Percentiles rank a stretch among this genome's conserved stretches.
Evolutionary conservation across 805 yeast species (phyloP).

Genomic region (Wickerhamiella parazyma): DNA sequence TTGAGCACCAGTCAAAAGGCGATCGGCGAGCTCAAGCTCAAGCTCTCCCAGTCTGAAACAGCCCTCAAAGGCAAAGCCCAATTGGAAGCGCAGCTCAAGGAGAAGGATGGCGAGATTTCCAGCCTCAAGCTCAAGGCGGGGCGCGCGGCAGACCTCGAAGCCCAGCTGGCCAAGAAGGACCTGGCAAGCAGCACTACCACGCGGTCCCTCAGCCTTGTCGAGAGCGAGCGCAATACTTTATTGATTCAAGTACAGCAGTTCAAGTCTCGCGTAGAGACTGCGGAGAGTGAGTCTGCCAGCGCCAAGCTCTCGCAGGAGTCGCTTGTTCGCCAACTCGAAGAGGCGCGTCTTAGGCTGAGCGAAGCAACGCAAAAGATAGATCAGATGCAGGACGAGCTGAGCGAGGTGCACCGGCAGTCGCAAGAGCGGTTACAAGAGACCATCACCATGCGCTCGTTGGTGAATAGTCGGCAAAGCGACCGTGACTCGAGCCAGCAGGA

Average conservation of each 20-base stretch:
- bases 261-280: constrained; percentile 9
- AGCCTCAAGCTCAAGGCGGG: too few relatives aligned
- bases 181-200: not conserved
- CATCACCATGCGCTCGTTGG: constrained; percentile 50
- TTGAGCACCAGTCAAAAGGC: constrained; percentile 11
- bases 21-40: not conserved
- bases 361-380: constrained; percentile 53
- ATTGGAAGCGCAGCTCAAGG: not conserved
- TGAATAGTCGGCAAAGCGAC: constrained; percentile 54
- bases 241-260: constrained; percentile 13
- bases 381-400: constrained; percentile 66
- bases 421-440: constrained; percentile 77
- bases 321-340: constrained; percentile 24
- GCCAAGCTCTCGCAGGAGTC: constrained; percentile 14
- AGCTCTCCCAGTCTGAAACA: constrained; percentile 16
- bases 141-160: too few relatives aligned
- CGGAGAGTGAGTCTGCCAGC: constrained; percentile 9
- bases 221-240: constrained; percentile 16
- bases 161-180: not conserved
- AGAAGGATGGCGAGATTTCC: too few relatives aligned
- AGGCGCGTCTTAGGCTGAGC: constrained; percentile 39
- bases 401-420: constrained; percentile 54
- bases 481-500: constrained; percentile 42
- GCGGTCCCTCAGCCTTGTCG: not conserved
- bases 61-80: constrained; percentile 22